Base-by-base conservation (phyloP, 1,284 basidiomycete genomes). In the Pseudozyma tsukubaensis region DNA sequence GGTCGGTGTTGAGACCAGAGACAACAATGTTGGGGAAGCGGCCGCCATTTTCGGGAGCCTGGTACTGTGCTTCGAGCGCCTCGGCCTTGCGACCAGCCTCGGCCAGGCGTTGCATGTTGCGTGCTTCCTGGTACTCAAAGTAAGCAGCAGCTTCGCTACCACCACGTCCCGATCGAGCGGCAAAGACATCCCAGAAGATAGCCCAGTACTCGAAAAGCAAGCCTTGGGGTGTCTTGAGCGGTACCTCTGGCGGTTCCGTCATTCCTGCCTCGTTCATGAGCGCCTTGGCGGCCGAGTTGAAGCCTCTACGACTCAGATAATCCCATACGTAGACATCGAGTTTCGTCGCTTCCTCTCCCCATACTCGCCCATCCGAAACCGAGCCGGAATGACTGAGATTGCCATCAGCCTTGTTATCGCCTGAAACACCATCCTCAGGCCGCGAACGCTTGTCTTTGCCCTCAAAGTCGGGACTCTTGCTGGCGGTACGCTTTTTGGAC, bases 271-370 rank as follows among this genome's bases (percentile, higher is more conserved):
- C 83, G 61, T 64, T 75, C 53, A 78, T 68, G 32, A 84, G 64
- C 37, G 78, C 61, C 37, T 79, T 77, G 18, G 83, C 83, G 1
- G 82, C 71, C 12, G 68, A 61, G 21, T 54, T 59, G 55, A 81
- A 79, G 12, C 78, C 81, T 50, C 83, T 60, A 34, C 80, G 74
- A 40, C 64, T 75, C 32, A 84, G 76, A 44, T 84, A 84, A 61
- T 84, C 83, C 83, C 83, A 84, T 18, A 84, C 78, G 43, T 84
- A 84, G 48, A 83, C 65, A 45, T 84, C 80, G 29, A 84, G 70
- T 76, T 81, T 81, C 45, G 79, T 72, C 29, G 78, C 78, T 48
- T 81, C 79, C 53, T 81, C 79, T 16, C 79, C 78, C 77, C 79
- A 79, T 0, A 62, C 53, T 18, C 72, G 67, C 2, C 61, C 75